Evolutionary conservation across 2,329 filamentous ascomycete genomes (phyloP).

Genomic region (Fusarium sp.): DNA sequence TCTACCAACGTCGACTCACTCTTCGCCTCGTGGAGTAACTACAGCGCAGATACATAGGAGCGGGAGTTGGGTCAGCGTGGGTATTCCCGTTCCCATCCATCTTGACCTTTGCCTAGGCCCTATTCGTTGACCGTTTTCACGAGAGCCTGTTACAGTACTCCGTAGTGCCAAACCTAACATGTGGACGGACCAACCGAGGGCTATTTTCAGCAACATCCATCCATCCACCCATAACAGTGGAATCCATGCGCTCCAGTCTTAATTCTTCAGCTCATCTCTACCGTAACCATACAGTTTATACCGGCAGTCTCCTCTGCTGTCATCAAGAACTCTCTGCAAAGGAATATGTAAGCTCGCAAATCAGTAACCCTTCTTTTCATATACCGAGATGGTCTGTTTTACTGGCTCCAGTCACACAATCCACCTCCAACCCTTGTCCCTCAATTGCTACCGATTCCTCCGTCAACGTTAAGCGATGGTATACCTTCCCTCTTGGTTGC

Average conservation of each 20-base stretch:
- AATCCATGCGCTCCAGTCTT: not conserved
- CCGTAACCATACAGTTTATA: not conserved
- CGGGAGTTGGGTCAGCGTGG: not conserved
- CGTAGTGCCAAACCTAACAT: conserved; percentile 14
- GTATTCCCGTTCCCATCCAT: conserved; percentile 2
- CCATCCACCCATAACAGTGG: not conserved
- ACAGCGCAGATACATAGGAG: conserved; percentile 33
- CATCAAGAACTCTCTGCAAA: not conserved
- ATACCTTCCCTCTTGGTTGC: not conserved
- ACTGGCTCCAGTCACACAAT: not conserved
- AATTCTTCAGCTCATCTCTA: not conserved
- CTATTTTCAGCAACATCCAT: conserved; percentile 30
- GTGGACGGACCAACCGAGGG: not conserved
- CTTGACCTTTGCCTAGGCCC: not conserved
- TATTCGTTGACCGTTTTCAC: conserved; percentile 26
- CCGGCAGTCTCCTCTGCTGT: not conserved
- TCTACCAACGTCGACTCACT: conserved; percentile 2
- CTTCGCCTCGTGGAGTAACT: not conserved
- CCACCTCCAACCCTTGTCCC: not conserved
- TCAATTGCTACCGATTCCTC: not conserved
- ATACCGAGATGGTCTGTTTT: not conserved
- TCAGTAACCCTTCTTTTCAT: not conserved
- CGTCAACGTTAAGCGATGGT: not conserved
- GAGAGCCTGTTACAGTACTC: not conserved
- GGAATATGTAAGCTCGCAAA: not conserved